Percentiles rank a stretch among this genome's conserved stretches.
Conservation (phyloP, 257 asterid species). For the Lavandula angustifolia region DNA sequence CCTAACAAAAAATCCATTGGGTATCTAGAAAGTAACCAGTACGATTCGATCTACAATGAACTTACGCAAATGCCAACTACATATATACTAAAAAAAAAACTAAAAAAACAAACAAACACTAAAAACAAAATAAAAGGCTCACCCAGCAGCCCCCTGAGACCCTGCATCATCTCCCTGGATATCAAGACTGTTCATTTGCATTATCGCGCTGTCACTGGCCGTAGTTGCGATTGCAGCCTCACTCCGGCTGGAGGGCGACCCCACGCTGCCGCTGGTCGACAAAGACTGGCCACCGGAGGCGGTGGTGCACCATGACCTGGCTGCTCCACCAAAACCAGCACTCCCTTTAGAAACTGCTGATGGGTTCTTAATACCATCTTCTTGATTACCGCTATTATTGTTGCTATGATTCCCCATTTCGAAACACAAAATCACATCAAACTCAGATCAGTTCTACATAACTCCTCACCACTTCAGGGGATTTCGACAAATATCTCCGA, state of each 20-base stretch:
- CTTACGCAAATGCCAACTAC: not conserved
- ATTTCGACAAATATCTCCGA: no score
- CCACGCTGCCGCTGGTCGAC: constrained; percentile 74
- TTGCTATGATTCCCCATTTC: constrained; percentile 50
- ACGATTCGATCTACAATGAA: not conserved
- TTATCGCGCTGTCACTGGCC: constrained; percentile 50
- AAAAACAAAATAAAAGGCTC: constrained; percentile 33
- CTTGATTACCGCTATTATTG: constrained; percentile 37
- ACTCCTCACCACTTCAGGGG: no score
- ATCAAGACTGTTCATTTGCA: constrained; percentile 57
- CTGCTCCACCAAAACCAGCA: constrained; percentile 50
- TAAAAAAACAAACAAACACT: constrained; percentile 10
- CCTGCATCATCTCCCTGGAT: constrained; percentile 74
- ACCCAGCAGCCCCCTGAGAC: constrained; percentile 72
- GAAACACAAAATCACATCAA: no score
- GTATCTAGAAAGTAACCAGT: no score
- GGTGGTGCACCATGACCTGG: constrained; percentile 70
- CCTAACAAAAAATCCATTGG: no score
- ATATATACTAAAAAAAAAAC: constrained; percentile 8
- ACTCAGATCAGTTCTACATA: no score
- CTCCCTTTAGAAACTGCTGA: constrained; percentile 46
- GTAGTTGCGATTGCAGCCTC: constrained; percentile 71
- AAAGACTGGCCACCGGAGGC: constrained; percentile 79
- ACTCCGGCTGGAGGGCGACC: constrained; percentile 82
- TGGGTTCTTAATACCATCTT: constrained; percentile 54